phyloP scores from a whole-genome alignment of 2,329 filamentous ascomycete genomes.

The Claviceps lovelessii region DNA sequence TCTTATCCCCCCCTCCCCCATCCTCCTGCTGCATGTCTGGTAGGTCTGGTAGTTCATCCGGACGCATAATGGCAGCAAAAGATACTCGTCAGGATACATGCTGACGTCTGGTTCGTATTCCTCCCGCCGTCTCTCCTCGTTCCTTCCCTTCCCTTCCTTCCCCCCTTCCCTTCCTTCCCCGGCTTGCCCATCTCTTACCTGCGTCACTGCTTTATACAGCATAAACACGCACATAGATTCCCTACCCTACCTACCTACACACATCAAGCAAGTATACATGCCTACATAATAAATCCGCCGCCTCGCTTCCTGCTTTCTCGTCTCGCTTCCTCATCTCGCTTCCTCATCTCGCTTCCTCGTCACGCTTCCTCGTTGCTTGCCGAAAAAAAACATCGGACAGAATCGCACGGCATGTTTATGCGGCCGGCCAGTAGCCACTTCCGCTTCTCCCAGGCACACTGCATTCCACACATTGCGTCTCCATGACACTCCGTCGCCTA shows the following conservation, averaged over 20 bases:
- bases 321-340: background rate
- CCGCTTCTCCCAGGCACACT: background rate
- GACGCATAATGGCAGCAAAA: background rate
- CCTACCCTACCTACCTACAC: background rate
- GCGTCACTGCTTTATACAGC: background rate
- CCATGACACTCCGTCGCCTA: background rate
- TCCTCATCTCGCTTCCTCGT: no score
- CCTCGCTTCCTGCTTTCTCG: no score
- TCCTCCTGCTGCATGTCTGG: background rate
- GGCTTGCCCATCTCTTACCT: background rate
- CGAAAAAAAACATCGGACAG: no score
- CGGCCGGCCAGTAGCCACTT: background rate
- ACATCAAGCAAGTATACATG: background rate
- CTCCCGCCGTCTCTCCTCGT: background rate
- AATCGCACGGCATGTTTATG: background rate
- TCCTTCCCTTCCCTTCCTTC: background rate
- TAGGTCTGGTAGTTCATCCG: background rate
- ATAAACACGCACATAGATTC: background rate
- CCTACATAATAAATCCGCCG: background rate
- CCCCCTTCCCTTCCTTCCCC: background rate
- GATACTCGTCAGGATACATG: background rate
- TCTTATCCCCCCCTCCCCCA: no score
- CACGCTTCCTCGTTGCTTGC: background rate
- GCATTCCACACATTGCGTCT: conserved; percentile 3
- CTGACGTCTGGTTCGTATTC: background rate